Conservation (phyloP, 2,329 filamentous ascomycete genomes). For the Calonectria fujianensis region DNA sequence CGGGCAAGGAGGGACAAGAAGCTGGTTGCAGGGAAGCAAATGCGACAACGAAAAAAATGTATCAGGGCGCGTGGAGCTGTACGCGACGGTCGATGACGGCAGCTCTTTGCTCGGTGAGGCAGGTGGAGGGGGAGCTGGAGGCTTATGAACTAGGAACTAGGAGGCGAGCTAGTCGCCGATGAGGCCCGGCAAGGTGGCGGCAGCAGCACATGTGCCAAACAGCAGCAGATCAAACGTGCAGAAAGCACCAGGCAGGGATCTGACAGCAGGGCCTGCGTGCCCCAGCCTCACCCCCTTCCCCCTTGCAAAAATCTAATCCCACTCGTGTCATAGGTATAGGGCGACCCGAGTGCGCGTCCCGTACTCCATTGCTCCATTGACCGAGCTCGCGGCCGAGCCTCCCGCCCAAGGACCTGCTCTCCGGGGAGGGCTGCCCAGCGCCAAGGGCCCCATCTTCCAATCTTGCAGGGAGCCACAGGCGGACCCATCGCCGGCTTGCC, state of each 20-base stretch:
- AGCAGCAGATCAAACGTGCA: conserved; percentile 25
- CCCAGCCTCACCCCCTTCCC: not conserved
- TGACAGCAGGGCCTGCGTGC: not conserved
- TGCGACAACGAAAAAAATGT: not conserved
- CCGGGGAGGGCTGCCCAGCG: not conserved
- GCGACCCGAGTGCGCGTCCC: conserved; percentile 11
- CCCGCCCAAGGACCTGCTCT: too few relatives aligned
- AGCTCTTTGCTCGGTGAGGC: conserved; percentile 12
- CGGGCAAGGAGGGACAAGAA: not conserved
- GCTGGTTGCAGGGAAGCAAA: not conserved
- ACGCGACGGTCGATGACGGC: conserved; percentile 12
- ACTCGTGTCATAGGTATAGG: conserved; percentile 3
- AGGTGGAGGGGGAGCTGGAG: conserved; percentile 15
- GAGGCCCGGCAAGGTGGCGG: conserved; percentile 16
- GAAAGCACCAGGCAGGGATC: not conserved
- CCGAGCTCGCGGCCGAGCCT: not conserved
- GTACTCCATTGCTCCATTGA: not conserved
- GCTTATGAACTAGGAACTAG: conserved; percentile 13
- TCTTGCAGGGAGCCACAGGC: not conserved
- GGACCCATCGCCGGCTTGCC: conserved; percentile 3
- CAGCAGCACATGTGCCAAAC: not conserved
- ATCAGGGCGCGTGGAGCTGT: not conserved
- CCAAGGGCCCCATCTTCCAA: not conserved
- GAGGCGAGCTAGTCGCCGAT: not conserved
- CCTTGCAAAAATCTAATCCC: conserved; percentile 16